A percentile compares a stretch with the other conserved stretches of the same genome.
phyloP scores from a whole-genome alignment of 768 basidiomycete species.

The Lactarius tabidus region DNA sequence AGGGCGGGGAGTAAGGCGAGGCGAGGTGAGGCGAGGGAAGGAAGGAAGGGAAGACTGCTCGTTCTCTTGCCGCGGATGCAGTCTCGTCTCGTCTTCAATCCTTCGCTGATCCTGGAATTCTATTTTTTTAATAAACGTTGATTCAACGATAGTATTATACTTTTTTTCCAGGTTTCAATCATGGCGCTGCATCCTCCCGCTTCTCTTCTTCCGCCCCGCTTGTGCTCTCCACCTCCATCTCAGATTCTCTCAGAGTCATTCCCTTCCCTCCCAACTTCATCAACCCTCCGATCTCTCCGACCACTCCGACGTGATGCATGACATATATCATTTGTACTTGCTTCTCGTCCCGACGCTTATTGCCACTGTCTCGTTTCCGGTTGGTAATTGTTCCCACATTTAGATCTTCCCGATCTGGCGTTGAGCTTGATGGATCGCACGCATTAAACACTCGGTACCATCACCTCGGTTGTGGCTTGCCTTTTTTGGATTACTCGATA shows the following conservation, averaged over 20 bases:
- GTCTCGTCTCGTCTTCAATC: neutral
- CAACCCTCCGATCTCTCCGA: constrained; percentile 22
- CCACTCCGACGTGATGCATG: constrained; percentile 11
- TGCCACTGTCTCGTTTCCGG: constrained; percentile 9
- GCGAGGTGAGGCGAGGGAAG: neutral
- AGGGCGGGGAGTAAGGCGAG: constrained; percentile 27
- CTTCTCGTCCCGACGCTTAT: constrained; percentile 16
- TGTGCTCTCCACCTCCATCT: constrained; percentile 3
- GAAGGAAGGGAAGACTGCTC: neutral
- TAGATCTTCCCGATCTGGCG: constrained; percentile 20
- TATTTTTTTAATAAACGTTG: constrained; percentile 6
- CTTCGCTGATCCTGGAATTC: constrained; percentile 15
- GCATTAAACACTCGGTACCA: constrained; percentile 10
- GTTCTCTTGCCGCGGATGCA: constrained; percentile 17
- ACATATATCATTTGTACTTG: neutral
- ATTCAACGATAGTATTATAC: neutral
- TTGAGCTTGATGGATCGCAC: constrained; percentile 16
- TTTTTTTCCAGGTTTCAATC: neutral
- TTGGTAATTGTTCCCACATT: constrained; percentile 5
- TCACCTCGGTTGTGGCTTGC: neutral
- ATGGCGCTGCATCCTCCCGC: neutral
- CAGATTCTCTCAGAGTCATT: constrained; percentile 15
- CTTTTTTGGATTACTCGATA: neutral
- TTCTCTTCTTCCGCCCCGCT: constrained; percentile 2
- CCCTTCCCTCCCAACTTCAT: neutral